Percentiles rank a stretch among this genome's conserved stretches.
phyloP scores from a whole-genome alignment of 1,284 basidiomycete species.

The Inonotus obliquus region DNA sequence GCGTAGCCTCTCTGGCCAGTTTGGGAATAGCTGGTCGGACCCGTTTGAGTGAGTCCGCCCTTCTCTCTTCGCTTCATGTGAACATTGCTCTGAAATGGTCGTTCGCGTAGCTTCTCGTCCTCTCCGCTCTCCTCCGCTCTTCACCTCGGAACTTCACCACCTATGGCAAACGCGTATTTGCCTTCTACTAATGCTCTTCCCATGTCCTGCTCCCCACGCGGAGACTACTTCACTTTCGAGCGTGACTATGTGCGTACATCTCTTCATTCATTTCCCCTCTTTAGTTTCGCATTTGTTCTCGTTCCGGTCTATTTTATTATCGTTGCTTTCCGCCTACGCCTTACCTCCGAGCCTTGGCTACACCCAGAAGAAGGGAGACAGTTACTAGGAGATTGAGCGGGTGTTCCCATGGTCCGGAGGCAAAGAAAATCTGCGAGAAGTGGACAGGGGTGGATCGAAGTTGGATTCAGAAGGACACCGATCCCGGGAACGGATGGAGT shows the following conservation, averaged over 20 bases:
- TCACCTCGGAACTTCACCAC: conserved; percentile 13
- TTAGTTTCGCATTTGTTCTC: background rate
- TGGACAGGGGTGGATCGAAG: background rate
- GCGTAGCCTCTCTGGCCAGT: conserved; percentile 8
- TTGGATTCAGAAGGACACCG: background rate
- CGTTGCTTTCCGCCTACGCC: background rate
- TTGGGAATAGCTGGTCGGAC: conserved; percentile 11
- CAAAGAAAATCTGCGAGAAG: background rate
- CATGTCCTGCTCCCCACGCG: conserved; percentile 10
- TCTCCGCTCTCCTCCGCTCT: conserved; percentile 16
- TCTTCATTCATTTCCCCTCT: background rate
- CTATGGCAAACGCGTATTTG: background rate
- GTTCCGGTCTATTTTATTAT: background rate
- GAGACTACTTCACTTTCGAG: conserved; percentile 12
- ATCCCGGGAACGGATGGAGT: background rate
- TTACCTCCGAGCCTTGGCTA: background rate
- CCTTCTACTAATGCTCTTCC: background rate
- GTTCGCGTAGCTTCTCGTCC: conserved; percentile 11
- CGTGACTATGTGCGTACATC: conserved; percentile 16
- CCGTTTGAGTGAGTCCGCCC: conserved; percentile 10
- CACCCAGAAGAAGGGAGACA: background rate
- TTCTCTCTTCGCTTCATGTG: background rate
- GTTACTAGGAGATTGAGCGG: background rate
- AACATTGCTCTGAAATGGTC: background rate
- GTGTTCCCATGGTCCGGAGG: background rate